Evolutionary conservation across 2,329 filamentous ascomycete species (phyloP).

Genomic region (Ophiostoma montium): DNA sequence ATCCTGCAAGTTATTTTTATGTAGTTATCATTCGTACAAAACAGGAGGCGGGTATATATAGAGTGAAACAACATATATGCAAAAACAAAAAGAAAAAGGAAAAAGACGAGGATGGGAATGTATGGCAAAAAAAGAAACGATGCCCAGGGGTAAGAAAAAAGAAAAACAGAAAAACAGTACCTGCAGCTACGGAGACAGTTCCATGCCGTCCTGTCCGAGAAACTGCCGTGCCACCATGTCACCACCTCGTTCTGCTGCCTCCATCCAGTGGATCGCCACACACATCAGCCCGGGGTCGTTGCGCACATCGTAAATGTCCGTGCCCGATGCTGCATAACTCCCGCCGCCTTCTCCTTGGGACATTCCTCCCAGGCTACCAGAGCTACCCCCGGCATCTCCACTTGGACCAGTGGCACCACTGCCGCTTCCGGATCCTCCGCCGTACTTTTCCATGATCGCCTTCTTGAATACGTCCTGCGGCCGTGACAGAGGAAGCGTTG

Average conservation of each 20-base stretch:
- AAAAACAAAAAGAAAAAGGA: background rate
- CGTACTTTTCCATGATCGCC: conserved; percentile 60
- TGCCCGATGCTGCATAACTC: conserved; percentile 8
- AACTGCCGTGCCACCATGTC: conserved; percentile 75
- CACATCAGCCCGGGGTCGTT: conserved; percentile 85
- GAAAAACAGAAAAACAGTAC: background rate
- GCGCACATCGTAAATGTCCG: conserved; percentile 35
- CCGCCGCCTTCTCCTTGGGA: background rate
- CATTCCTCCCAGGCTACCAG: background rate
- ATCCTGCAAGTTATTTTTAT: no score
- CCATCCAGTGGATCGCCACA: conserved; percentile 95
- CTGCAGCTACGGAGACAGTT: background rate
- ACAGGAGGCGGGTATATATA: no score
- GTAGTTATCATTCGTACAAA: no score
- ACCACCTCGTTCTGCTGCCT: conserved; percentile 70
- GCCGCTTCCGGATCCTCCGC: conserved; percentile 16
- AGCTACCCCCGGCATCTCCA: conserved; percentile 11
- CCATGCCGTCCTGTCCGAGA: conserved; percentile 39
- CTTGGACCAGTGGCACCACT: conserved; percentile 5
- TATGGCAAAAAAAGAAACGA: background rate
- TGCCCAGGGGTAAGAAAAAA: background rate
- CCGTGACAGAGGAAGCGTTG: conserved; percentile 70
- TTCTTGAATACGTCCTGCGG: conserved; percentile 84
- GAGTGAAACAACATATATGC: no score
- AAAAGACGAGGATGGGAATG: background rate